Percentiles rank a stretch among this genome's conserved stretches.
Conservation (phyloP, 2,329 filamentous ascomycete genomes). For the Nothophoma quercina region DNA sequence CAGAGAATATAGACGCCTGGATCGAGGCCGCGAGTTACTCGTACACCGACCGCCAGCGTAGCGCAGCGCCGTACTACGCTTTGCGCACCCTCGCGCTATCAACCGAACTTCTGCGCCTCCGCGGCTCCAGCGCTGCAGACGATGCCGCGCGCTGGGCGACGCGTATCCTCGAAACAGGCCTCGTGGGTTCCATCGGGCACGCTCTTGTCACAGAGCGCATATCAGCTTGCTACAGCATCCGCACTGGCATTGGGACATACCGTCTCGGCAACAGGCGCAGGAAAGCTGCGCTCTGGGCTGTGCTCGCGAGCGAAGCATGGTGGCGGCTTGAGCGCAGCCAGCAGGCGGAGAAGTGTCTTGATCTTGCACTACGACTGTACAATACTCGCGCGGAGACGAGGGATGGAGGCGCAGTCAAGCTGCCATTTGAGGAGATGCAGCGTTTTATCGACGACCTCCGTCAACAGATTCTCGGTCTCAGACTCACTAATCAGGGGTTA, state of each 20-base stretch:
- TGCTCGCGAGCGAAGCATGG: slow-evolving; percentile 86
- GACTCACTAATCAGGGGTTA: slow-evolving; percentile 50
- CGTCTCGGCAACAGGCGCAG: slow-evolving; percentile 75
- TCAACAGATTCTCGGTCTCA: slow-evolving; percentile 63
- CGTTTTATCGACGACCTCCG: slow-evolving; percentile 72
- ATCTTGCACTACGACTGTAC: slow-evolving; percentile 69
- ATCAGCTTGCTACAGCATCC: slow-evolving; percentile 81
- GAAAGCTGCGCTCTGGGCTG: slow-evolving; percentile 89
- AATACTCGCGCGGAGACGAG: slow-evolving; percentile 45
- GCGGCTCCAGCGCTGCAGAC: slow-evolving; percentile 81
- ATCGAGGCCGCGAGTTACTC: slow-evolving; percentile 92
- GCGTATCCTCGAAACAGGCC: slow-evolving; percentile 74
- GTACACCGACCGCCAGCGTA: slow-evolving; percentile 77
- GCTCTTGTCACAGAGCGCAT: slow-evolving; percentile 87
- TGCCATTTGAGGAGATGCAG: slow-evolving; percentile 63
- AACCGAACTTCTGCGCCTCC: slow-evolving; percentile 81
- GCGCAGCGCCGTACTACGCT: slow-evolving; percentile 79
- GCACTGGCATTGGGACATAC: slow-evolving; percentile 70
- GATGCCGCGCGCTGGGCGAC: slow-evolving; percentile 87
- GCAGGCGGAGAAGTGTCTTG: slow-evolving; percentile 79
- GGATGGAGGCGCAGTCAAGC: slow-evolving; percentile 20
- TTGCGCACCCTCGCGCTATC: slow-evolving; percentile 78
- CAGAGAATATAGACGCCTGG: slow-evolving; percentile 84
- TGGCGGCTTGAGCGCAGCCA: slow-evolving; percentile 76
- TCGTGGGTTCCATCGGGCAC: slow-evolving; percentile 78